Percentiles rank a stretch among this genome's conserved stretches.
Conservation (phyloP, 768 basidiomycete species). For the Pisolithus marmoratus region DNA sequence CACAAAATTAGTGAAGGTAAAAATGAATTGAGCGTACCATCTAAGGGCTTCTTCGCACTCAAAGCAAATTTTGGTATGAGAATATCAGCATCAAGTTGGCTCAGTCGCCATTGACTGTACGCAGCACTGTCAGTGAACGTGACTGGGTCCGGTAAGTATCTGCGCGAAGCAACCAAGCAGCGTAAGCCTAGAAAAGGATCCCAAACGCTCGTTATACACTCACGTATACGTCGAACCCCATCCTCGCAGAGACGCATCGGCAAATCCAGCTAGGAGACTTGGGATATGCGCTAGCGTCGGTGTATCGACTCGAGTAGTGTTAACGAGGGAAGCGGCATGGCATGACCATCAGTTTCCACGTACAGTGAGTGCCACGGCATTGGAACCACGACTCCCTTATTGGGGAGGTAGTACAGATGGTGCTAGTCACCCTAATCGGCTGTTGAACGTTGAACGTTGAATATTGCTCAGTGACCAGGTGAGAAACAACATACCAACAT, state of each 20-base stretch:
- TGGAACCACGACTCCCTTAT: too few relatives aligned
- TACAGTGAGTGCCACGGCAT: too few relatives aligned
- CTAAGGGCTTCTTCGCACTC: slow-evolving; percentile 35
- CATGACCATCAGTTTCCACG: too few relatives aligned
- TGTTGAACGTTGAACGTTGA: too few relatives aligned
- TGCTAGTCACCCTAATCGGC: too few relatives aligned
- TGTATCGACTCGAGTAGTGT: too few relatives aligned
- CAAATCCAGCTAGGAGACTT: slow-evolving; percentile 44
- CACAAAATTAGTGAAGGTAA: not conserved
- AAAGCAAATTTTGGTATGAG: slow-evolving; percentile 53
- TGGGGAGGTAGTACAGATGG: too few relatives aligned
- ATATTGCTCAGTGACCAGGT: too few relatives aligned
- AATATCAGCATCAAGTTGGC: slow-evolving; percentile 63
- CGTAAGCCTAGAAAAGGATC: slow-evolving; percentile 1
- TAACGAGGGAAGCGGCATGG: too few relatives aligned
- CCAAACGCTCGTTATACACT: slow-evolving; percentile 16
- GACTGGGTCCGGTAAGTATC: slow-evolving; percentile 55
- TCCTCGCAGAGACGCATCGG: slow-evolving; percentile 64
- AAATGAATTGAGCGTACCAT: slow-evolving; percentile 17
- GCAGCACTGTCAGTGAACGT: slow-evolving; percentile 74
- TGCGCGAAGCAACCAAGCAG: slow-evolving; percentile 56
- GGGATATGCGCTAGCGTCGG: slow-evolving; percentile 56
- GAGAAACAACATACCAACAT: too few relatives aligned
- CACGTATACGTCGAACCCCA: slow-evolving; percentile 60
- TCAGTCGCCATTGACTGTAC: slow-evolving; percentile 65